phyloP scores from a whole-genome alignment of 805 yeast species.

The Sungouiella blattae region DNA sequence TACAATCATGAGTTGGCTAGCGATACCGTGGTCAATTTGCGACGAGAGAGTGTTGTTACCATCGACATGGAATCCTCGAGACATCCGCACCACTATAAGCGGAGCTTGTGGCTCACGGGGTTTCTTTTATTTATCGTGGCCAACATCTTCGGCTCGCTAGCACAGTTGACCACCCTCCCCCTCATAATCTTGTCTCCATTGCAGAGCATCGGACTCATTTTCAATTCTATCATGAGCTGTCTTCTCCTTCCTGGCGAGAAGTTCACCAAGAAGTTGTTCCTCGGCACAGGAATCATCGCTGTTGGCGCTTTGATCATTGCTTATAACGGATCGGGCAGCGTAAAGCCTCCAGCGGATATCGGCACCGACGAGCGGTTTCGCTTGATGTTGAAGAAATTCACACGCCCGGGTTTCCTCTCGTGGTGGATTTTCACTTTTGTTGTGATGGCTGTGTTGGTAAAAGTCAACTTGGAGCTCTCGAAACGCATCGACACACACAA shows the following conservation, averaged over 20 bases:
- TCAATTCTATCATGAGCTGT: constrained; percentile 71
- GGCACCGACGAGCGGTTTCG: constrained; percentile 32
- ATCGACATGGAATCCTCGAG: constrained; percentile 8
- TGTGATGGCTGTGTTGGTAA: constrained; percentile 21
- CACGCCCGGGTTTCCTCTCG: constrained; percentile 45
- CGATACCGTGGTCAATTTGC: constrained; percentile 7
- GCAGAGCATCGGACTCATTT: constrained; percentile 85
- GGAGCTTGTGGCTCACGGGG: constrained; percentile 74
- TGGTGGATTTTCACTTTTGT: constrained; percentile 51
- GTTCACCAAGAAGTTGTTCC: constrained; percentile 53
- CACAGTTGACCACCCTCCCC: constrained; percentile 83
- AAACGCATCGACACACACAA: constrained; percentile 9
- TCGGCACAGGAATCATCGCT: constrained; percentile 67
- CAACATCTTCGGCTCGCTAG: constrained; percentile 74
- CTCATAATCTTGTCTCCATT: constrained; percentile 74
- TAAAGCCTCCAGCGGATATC: constrained; percentile 22
- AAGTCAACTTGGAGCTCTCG: constrained; percentile 20
- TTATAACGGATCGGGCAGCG: constrained; percentile 50
- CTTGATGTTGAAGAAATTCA: constrained; percentile 32
- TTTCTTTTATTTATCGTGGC: constrained; percentile 66
- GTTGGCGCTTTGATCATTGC: constrained; percentile 79
- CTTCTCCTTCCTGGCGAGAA: constrained; percentile 62
- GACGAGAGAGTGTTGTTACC: constrained; percentile 6
- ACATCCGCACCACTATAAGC: constrained; percentile 33
- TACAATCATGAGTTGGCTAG: constrained; percentile 11